A percentile compares a stretch with the other conserved stretches of the same genome.
Evolutionary conservation across 257 asterid species (phyloP).

Genomic region (Fraxinus anomala): DNA sequence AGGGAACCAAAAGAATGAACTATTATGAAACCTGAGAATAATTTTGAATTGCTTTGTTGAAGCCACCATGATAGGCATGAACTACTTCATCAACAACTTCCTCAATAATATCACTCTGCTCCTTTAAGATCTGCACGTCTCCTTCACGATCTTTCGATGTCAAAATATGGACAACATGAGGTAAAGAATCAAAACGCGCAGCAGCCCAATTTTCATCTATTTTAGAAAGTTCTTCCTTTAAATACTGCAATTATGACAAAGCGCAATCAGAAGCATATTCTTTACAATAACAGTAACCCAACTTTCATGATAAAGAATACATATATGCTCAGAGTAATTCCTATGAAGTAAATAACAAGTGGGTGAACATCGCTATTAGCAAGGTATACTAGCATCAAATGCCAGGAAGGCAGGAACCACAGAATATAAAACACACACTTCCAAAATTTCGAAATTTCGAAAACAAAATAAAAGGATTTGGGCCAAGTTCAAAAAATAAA

Average conservation of each 20-base stretch:
- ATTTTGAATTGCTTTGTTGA: constrained; percentile 97
- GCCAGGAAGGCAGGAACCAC: constrained; percentile 22
- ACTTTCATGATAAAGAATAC: neutral
- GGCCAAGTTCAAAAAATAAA: neutral
- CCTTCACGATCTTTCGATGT: constrained; percentile 98
- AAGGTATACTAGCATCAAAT: neutral
- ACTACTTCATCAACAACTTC: constrained; percentile 99
- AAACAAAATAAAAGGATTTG: neutral
- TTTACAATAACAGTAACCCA: neutral
- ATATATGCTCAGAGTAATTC: neutral
- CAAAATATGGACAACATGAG: constrained; percentile 76
- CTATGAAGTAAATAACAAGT: neutral
- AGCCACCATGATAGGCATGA: constrained; percentile 97
- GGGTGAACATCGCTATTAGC: neutral
- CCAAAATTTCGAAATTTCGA: constrained; percentile 1
- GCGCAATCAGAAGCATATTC: constrained; percentile 42
- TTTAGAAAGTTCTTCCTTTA: constrained; percentile 83
- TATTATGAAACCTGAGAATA: constrained; percentile 84
- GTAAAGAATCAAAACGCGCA: constrained; percentile 95
- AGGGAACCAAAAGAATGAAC: constrained; percentile 23
- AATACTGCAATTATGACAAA: constrained; percentile 58
- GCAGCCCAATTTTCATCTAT: constrained; percentile 96
- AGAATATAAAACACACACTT: constrained; percentile 1
- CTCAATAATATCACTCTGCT: constrained; percentile 91
- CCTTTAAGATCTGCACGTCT: constrained; percentile 79